Conservation (phyloP, 2,329 filamentous ascomycete species). For the Herpotrichia juniperi region DNA sequence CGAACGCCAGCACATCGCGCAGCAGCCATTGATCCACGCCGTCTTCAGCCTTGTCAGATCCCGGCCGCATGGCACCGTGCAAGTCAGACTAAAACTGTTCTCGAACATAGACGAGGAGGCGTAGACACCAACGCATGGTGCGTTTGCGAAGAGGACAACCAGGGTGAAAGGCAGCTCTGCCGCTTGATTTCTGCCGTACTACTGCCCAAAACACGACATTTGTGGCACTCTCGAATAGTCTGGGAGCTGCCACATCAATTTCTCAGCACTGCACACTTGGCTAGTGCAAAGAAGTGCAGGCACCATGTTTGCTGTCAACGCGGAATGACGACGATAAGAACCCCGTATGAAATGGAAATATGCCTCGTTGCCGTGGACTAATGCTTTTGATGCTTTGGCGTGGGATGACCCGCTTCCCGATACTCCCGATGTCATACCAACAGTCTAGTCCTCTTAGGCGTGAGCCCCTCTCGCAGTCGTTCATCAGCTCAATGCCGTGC, state of each 20-base stretch:
- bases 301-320: slow-evolving; percentile 10
- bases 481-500: slow-evolving; percentile 15
- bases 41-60: slow-evolving; percentile 31
- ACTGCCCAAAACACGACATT: slow-evolving; percentile 14
- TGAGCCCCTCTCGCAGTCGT: slow-evolving; percentile 6
- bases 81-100: slow-evolving; percentile 5
- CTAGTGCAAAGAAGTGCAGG: slow-evolving; percentile 11
- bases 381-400: slow-evolving; percentile 9
- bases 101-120: slow-evolving; percentile 2
- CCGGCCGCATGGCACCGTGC: slow-evolving; percentile 14
- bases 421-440: slow-evolving; percentile 11
- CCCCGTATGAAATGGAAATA: slow-evolving; percentile 5
- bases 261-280: slow-evolving; percentile 16
- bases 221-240: slow-evolving; percentile 6
- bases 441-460: slow-evolving; percentile 5
- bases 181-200: slow-evolving; percentile 15
- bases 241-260: slow-evolving; percentile 12
- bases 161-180: slow-evolving; percentile 8
- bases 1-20: slow-evolving; percentile 45
- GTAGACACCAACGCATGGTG: slow-evolving; percentile 9
- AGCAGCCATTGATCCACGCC: slow-evolving; percentile 33
- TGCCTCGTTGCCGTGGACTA: slow-evolving; percentile 5
- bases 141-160: slow-evolving; percentile 1
- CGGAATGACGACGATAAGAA: slow-evolving; percentile 10
- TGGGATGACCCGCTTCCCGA: slow-evolving; percentile 9